Conservation (phyloP, 768 basidiomycete species). For the Tremella mesenterica region DNA sequence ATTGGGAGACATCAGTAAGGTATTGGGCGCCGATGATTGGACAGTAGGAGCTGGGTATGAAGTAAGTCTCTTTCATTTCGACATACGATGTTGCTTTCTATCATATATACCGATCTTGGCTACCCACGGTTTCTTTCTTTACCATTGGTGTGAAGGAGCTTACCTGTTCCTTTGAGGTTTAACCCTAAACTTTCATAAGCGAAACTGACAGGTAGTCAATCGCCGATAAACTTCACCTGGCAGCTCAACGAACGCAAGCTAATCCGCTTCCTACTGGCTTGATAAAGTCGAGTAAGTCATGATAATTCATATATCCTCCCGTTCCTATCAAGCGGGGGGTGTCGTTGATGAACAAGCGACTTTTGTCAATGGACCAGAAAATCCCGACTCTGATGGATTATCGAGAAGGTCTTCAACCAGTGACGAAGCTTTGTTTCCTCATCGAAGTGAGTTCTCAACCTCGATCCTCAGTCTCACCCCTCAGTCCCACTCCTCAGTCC, state of each 20-base stretch:
- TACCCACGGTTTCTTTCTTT: no score
- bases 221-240: background rate
- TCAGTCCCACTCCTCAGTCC: no score
- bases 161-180: background rate
- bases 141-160: background rate
- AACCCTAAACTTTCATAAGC: background rate
- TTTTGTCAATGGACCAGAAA: no score
- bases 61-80: no score
- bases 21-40: background rate
- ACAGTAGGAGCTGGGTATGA: background rate
- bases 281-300: no score
- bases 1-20: background rate
- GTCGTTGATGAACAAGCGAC: no score
- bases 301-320: no score
- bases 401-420: background rate
- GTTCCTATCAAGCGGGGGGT: no score
- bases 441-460: background rate
- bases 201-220: background rate
- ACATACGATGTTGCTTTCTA: no score
- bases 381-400: background rate
- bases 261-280: no score
- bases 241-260: background rate
- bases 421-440: background rate
- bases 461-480: background rate
- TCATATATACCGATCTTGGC: no score